Evolutionary conservation across 2,329 filamentous ascomycete genomes (phyloP), one percentile per base, ranked within the genome.

Genomic region (Cryphonectria nitschkei): DNA sequence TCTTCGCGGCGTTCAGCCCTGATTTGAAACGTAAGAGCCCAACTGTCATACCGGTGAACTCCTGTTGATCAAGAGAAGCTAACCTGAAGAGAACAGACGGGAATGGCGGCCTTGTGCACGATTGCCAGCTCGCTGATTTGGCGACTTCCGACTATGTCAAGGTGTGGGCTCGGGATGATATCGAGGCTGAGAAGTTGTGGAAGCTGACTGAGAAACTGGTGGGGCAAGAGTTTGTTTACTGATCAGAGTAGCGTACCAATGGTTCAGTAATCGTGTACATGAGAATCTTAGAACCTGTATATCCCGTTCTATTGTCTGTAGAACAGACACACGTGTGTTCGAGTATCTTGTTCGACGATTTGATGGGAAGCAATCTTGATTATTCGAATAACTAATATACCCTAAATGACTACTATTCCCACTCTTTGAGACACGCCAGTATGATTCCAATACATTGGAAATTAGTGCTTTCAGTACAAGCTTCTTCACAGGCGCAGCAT

Each of bases 171-270:
- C 74, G 71, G 1, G 74, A 74, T 60, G 50, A 70, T 2, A 39
- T 74, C 1, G 76, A 77, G 50, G 83, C 84, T 0, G 80, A 82
- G 70, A 82, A 75, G 75, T 75, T 85, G 52, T 86, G 84, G 84
- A 78, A 78, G 60, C 60, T 84, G 63, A 84, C 81, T n/a, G 82
- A 85, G 77, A 76, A 82, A 73, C 73, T 85, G 65, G 83, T 85
- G n/a, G 79, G 77, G 0, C 77, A 84, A 69, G 76, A 80, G 68
- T 84, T 84, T 46, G n/a, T 11, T 8, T 64, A 64, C 22, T 64
- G n/a, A 64, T 22, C 19, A 62, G 6, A 29, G 34, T 3, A 61
- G 22, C 2, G 29, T 13, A 1, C 50, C n/a, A 26, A 9, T 6
- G 7, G 9, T 26, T 26, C 4, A 54, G 52, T 13, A 26, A n/a